These are phyloP conservation scores for Cladosporium austrohemisphaericum DNA, from an alignment of 2,329 filamentous ascomycete species.

Conservation along the genomic window DNA sequence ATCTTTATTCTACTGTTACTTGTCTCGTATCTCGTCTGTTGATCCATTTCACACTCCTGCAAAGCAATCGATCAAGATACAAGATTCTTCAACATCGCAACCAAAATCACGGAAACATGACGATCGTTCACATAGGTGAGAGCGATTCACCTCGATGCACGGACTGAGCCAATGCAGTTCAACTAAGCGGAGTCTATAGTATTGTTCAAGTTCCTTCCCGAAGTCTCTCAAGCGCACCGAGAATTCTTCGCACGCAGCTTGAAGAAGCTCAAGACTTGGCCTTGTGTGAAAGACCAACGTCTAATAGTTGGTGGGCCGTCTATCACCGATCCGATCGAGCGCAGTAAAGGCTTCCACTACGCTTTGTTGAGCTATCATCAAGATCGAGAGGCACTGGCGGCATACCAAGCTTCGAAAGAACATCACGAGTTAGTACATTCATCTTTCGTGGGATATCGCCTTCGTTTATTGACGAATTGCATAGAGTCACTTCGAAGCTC, in stretches of 20 bases:
- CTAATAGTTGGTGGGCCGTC: conserved; percentile 53
- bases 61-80: too few relatives aligned
- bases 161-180: too few relatives aligned
- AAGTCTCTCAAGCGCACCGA: conserved; percentile 42
- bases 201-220: conserved; percentile 48
- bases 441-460: too few relatives aligned
- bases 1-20: too few relatives aligned
- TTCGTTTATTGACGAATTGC: conserved; percentile 19
- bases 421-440: conserved; percentile 41
- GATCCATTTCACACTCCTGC: too few relatives aligned
- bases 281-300: conserved; percentile 48
- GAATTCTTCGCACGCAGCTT: conserved; percentile 46
- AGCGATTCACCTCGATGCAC: not conserved
- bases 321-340: conserved; percentile 49
- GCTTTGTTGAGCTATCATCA: conserved; percentile 52
- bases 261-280: conserved; percentile 47
- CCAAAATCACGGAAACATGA: not conserved
- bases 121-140: conserved; percentile 2
- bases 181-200: conserved; percentile 32
- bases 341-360: conserved; percentile 53
- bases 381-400: conserved; percentile 43
- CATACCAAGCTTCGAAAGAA: conserved; percentile 52
- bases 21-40: too few relatives aligned
- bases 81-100: not conserved
- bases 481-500: conserved; percentile 50